Base-by-base conservation (phyloP, 2,329 filamentous ascomycete genomes). In the Bipolaris zeicola region DNA sequence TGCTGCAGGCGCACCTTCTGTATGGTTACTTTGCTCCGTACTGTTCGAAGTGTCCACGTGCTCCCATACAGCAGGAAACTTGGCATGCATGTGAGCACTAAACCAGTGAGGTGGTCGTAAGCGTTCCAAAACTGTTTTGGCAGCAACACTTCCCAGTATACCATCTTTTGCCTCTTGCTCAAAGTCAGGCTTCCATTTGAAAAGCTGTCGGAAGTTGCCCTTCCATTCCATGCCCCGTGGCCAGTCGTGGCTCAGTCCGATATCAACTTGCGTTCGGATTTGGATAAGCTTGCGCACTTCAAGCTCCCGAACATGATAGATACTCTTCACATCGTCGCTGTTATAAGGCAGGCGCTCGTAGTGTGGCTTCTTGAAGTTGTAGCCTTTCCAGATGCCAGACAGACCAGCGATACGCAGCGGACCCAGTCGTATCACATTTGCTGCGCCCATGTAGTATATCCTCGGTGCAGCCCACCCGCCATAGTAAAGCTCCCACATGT, bases 401-500 rank as follows among this genome's bases (percentile, higher is more conserved):
- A 98, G 81, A 5, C 89, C 94, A 34, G 92, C 91, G 60, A 99
- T 96, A 20, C 95, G 87, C 46, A 99, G 79, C 1, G 91, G 89
- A 0, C 94, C 94, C 31, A 96, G 81, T 16, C 89, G 88, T 38
- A 99, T 74, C 7, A 99, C 88, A 71, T 96, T 97, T 57, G 95
- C 92, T 33, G 92, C 91, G 46, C 95, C 95, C 75, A 98, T 84
- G 78, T 97, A 99, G 81, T 97, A 99, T 62, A 99, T 98, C 65
- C 95, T 96, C 7, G 92, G 92, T 6, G 94, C 94, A 5, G 92
- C 95, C 95, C 95, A 99, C 48, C 95, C 95, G 49, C 95, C 95
- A 72, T 98, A 96, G 79, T 91, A 96, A 0, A 99, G 84, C 77
- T 99, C 95, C 81, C 88, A 95, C 5, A 96, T 81, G 76, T 98